Percentiles rank a stretch among this genome's conserved stretches.
Conservation (phyloP, 352 stramenopile species). For the Phytophthora tubulina region DNA sequence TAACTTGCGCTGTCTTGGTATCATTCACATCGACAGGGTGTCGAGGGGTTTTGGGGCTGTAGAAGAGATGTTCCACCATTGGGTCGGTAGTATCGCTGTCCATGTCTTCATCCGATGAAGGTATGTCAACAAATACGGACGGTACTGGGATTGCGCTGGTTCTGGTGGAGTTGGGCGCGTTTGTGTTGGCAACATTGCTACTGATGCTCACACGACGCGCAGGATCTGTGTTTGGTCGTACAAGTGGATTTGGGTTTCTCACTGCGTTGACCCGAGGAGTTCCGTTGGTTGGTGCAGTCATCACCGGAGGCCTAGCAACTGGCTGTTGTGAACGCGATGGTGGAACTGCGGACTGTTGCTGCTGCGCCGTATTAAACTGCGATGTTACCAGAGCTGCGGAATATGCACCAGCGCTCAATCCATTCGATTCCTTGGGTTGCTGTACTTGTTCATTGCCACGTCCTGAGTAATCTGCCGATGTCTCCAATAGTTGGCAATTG, state of each 20-base stretch:
- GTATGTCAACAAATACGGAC: conserved; percentile 67
- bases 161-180: conserved; percentile 1
- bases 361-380: conserved; percentile 45
- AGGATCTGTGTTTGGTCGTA: conserved; percentile 9
- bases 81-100: conserved; percentile 78
- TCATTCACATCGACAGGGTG: background rate
- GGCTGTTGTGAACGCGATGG: conserved; percentile 12
- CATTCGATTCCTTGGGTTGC: conserved; percentile 22
- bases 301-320: background rate
- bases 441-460: conserved; percentile 18
- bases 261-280: background rate
- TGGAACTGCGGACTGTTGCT: conserved; percentile 12
- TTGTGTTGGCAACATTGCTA: background rate
- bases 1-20: background rate
- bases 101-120: conserved; percentile 67
- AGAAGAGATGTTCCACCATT: conserved; percentile 79
- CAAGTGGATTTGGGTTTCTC: conserved; percentile 1
- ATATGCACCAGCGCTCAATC: conserved; percentile 56
- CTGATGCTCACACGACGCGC: conserved; percentile 10
- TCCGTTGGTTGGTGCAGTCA: conserved; percentile 4
- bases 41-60: conserved; percentile 76
- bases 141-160: conserved; percentile 21
- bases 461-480: conserved; percentile 38
- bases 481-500: conserved; percentile 72
- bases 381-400: conserved; percentile 64